phyloP scores from a whole-genome alignment of 2,329 filamentous ascomycete species.

The Fusarium continuum region DNA sequence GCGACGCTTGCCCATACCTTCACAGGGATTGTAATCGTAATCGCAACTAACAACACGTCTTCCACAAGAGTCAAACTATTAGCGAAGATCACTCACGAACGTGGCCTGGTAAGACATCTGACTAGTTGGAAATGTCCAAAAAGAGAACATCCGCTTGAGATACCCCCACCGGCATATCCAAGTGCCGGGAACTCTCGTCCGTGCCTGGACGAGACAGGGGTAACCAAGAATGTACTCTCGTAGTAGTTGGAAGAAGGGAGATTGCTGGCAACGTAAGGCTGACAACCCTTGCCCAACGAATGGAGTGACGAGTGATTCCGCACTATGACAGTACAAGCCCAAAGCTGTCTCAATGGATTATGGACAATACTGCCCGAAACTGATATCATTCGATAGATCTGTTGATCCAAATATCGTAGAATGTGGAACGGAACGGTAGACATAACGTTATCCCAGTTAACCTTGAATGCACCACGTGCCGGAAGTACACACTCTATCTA shows the following conservation, averaged over 20 bases:
- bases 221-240: neutral
- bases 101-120: neutral
- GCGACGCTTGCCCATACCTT: neutral
- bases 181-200: neutral
- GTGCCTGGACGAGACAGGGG: neutral
- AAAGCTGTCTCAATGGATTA: neutral
- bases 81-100: constrained; percentile 17
- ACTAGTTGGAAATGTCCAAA: constrained; percentile 1
- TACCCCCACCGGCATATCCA: neutral
- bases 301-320: neutral
- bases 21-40: constrained; percentile 25
- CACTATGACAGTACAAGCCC: neutral
- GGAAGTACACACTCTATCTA: too few species aligned
- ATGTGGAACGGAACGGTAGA: neutral
- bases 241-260: neutral
- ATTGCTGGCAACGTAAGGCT: constrained; percentile 6
- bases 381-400: constrained; percentile 19
- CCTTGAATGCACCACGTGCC: neutral
- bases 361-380: constrained; percentile 14
- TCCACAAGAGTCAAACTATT: constrained; percentile 1
- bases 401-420: constrained; percentile 18
- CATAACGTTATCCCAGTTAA: neutral
- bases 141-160: neutral
- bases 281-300: neutral
- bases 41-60: constrained; percentile 32